Percentiles rank a stretch among this genome's conserved stretches.
Conservation (phyloP, 176 grass and related monocot species). For the Musa troglodytarum region DNA sequence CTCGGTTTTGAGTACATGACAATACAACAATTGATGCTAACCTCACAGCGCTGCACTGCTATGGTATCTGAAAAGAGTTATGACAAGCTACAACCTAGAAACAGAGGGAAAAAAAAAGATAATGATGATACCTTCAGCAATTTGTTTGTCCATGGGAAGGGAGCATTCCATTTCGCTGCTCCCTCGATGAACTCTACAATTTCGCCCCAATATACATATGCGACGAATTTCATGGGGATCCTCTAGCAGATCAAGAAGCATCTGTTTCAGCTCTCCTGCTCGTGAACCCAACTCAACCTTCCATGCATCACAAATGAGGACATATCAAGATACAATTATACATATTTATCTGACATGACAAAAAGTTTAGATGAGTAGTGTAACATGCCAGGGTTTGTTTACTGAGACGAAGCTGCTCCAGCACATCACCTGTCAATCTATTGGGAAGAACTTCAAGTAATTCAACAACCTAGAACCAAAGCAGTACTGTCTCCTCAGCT, state of each 20-base stretch:
- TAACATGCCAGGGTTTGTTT: conserved; percentile 75
- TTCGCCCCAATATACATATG: conserved; percentile 96
- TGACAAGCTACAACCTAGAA: not conserved
- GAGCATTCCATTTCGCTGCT: conserved; percentile 61
- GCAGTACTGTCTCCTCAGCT: not conserved
- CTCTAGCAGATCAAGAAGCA: conserved; percentile 87
- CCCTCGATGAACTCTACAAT: conserved; percentile 53
- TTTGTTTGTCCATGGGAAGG: conserved; percentile 72
- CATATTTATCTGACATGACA: conserved; percentile 16
- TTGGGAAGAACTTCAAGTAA: conserved; percentile 98
- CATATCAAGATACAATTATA: conserved; percentile 26
- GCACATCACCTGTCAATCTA: conserved; percentile 77
- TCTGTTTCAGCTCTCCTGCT: conserved; percentile 94
- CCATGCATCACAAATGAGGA: not conserved
- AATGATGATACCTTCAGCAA: conserved; percentile 70
- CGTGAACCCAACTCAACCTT: conserved; percentile 95
- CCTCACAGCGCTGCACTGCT: not conserved
- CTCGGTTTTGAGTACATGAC: not conserved
- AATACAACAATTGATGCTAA: not conserved
- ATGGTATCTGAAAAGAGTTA: not conserved
- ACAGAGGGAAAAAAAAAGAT: conserved; percentile 5
- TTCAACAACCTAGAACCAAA: conserved; percentile 49
- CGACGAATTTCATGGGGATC: conserved; percentile 90
- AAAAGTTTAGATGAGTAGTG: not conserved
- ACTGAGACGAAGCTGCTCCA: conserved; percentile 94